A percentile compares a stretch with the other conserved stretches of the same genome.
These are phyloP conservation scores for Arthrobotrys pseudoclavata DNA, from an alignment of 2,329 filamentous ascomycete genomes.

Conservation along the genomic window DNA sequence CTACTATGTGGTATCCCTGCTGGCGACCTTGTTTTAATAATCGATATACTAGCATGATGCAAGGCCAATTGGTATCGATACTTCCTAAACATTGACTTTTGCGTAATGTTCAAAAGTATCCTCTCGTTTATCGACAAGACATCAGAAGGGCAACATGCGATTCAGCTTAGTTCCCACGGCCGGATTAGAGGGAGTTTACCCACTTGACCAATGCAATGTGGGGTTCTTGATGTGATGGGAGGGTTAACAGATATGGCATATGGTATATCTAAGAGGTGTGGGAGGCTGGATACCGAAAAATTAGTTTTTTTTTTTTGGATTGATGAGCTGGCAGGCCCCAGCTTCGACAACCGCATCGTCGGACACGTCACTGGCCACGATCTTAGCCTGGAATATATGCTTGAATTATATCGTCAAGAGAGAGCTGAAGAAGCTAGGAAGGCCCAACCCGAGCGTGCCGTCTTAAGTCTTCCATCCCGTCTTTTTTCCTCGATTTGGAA, in stretches of 20 bases:
- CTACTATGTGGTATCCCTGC: slow-evolving; percentile 16
- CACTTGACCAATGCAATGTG: slow-evolving; percentile 43
- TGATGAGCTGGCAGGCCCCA: slow-evolving; percentile 60
- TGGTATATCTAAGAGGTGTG: slow-evolving; percentile 18
- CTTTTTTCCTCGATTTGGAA: slow-evolving; percentile 22
- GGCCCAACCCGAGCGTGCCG: slow-evolving; percentile 50
- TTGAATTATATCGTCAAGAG: slow-evolving; percentile 13
- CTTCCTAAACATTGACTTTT: slow-evolving; percentile 24
- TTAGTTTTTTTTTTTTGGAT: slow-evolving; percentile 30
- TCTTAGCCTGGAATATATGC: slow-evolving; percentile 39
- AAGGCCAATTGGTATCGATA: slow-evolving; percentile 37
- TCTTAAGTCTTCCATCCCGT: slow-evolving; percentile 49
- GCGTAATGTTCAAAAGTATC: slow-evolving; percentile 36
- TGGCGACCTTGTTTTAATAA: slow-evolving; percentile 30
- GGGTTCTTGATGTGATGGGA: slow-evolving; percentile 59
- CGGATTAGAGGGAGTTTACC: slow-evolving; percentile 23
- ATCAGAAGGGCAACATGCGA: slow-evolving; percentile 23
- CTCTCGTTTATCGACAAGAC: slow-evolving; percentile 50
- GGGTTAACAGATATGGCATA: slow-evolving; percentile 12
- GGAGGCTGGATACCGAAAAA: slow-evolving; percentile 34
- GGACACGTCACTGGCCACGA: slow-evolving; percentile 53
- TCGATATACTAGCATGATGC: slow-evolving; percentile 22
- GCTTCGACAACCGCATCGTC: slow-evolving; percentile 52
- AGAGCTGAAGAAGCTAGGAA: slow-evolving; percentile 27
- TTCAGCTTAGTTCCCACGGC: slow-evolving; percentile 31